Evolutionary conservation across 768 basidiomycete species (phyloP).

Genomic region (Boletus vinaceobasis): DNA sequence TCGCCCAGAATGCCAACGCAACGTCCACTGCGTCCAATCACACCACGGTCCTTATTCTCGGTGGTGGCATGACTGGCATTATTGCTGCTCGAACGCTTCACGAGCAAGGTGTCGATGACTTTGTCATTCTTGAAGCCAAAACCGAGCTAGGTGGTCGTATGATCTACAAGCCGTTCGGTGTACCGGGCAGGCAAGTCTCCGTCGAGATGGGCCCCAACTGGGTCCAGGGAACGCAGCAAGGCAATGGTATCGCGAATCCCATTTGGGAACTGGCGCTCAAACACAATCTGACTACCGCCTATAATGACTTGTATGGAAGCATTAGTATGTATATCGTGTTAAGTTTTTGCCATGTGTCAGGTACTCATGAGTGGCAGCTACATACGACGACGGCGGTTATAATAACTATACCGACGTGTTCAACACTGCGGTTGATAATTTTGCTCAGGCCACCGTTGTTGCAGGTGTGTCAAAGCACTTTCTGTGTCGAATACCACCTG

Average conservation of each 20-base stretch:
- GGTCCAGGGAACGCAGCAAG: constrained; percentile 53
- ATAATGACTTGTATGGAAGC: constrained; percentile 43
- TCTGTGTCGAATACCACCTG: constrained; percentile 37
- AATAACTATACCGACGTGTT: constrained; percentile 48
- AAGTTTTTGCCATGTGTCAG: not conserved
- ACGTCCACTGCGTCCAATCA: constrained; percentile 3
- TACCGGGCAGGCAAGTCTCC: constrained; percentile 32
- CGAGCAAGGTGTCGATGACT: constrained; percentile 49
- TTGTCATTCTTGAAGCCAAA: constrained; percentile 59
- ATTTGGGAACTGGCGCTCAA: constrained; percentile 56
- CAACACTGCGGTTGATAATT: constrained; percentile 38
- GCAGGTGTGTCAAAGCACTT: constrained; percentile 37
- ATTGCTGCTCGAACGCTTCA: constrained; percentile 62
- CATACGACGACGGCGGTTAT: constrained; percentile 50
- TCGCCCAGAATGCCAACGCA: constrained; percentile 3
- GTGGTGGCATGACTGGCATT: constrained; percentile 64
- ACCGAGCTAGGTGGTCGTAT: constrained; percentile 62
- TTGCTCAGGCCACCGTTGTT: constrained; percentile 37
- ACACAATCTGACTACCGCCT: constrained; percentile 45
- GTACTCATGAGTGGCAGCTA: constrained; percentile 35
- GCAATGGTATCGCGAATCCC: constrained; percentile 53
- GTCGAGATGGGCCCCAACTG: constrained; percentile 62
- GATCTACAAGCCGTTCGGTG: constrained; percentile 45
- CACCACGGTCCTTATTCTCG: constrained; percentile 52
- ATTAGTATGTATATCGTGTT: constrained; percentile 38